Conservation (phyloP, 345 rosid species). For the Gossypium mustelinum region DNA sequence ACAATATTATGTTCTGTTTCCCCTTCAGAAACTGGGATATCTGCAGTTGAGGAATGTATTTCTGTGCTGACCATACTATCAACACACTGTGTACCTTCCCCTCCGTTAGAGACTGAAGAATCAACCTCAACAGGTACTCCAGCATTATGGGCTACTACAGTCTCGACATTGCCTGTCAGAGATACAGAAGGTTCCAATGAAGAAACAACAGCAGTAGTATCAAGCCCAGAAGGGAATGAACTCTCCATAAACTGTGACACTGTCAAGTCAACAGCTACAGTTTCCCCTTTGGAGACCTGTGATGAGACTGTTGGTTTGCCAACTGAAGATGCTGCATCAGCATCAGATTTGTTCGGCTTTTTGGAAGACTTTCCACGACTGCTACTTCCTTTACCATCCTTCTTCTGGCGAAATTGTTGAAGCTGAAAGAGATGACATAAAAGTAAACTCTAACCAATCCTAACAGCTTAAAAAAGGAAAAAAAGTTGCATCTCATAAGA, state of each 20-base stretch:
- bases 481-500: neutral
- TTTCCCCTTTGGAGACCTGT: conserved; percentile 37
- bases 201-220: conserved; percentile 31
- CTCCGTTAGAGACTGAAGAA: conserved; percentile 27
- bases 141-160: conserved; percentile 22
- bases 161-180: conserved; percentile 23
- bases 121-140: conserved; percentile 23
- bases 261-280: conserved; percentile 33
- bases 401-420: conserved; percentile 94
- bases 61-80: conserved; percentile 19
- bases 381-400: conserved; percentile 66
- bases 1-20: conserved; percentile 29
- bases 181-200: conserved; percentile 23
- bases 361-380: conserved; percentile 73
- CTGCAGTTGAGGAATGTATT: conserved; percentile 18
- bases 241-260: conserved; percentile 25
- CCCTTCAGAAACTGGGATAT: conserved; percentile 30
- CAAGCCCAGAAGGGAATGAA: conserved; percentile 26
- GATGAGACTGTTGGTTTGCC: conserved; percentile 22
- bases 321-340: conserved; percentile 32
- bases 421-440: conserved; percentile 45
- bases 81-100: conserved; percentile 24
- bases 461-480: neutral
- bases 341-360: conserved; percentile 47
- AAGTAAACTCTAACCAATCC: conserved; percentile 15